Percentiles rank a stretch among this genome's conserved stretches.
Evolutionary conservation across 768 basidiomycete species (phyloP).

Genomic region (Pleurotus giganteus): DNA sequence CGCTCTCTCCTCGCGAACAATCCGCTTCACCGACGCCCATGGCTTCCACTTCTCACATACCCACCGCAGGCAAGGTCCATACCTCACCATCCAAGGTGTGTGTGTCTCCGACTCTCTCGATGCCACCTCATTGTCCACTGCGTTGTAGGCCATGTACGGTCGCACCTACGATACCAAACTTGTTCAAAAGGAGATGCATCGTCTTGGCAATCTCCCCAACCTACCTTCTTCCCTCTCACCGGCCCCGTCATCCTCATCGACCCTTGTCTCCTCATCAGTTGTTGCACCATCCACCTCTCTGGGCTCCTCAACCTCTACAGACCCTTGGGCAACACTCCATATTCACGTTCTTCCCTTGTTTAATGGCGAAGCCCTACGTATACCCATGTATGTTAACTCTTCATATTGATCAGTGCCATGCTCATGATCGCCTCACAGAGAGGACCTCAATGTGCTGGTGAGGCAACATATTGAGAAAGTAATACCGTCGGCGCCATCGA

Average conservation of each 20-base stretch:
- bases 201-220: conserved; percentile 55
- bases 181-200: conserved; percentile 83
- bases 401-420: background rate
- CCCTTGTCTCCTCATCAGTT: conserved; percentile 43
- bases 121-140: conserved; percentile 13
- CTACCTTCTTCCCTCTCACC: conserved; percentile 52
- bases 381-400: conserved; percentile 64
- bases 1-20: conserved; percentile 18
- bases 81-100: conserved; percentile 53
- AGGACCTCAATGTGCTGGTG: conserved; percentile 85
- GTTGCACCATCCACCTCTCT: conserved; percentile 34
- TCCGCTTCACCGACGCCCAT: conserved; percentile 26
- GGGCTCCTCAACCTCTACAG: conserved; percentile 45
- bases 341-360: conserved; percentile 89
- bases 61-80: conserved; percentile 31
- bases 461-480: conserved; percentile 74
- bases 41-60: conserved; percentile 29
- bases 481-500: conserved; percentile 70
- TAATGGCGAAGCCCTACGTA: conserved; percentile 83
- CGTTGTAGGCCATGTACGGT: conserved; percentile 48
- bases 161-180: conserved; percentile 80
- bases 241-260: conserved; percentile 45
- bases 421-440: conserved; percentile 40
- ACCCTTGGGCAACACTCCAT: conserved; percentile 84
- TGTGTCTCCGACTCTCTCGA: conserved; percentile 8